A percentile compares a stretch with the other conserved stretches of the same genome.
Evolutionary conservation across 495 filamentous ascomycete genomes (phyloP).

Genomic region (Penicillium atrosanguineum): DNA sequence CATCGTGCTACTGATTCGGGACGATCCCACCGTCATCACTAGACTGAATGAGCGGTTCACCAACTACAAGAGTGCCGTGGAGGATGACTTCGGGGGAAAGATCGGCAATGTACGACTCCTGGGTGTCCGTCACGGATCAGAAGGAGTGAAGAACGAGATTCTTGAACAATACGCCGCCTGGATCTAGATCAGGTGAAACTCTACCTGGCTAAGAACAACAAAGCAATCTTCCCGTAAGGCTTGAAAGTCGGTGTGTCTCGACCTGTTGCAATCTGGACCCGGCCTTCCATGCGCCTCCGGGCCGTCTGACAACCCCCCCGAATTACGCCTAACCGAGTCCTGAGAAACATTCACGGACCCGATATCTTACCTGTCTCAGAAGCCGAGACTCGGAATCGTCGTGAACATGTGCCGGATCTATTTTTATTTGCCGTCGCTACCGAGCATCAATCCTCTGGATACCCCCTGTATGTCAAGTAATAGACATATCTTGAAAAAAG

Average conservation of each 20-base stretch:
- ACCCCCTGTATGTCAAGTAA: background rate
- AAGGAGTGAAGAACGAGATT: conserved; percentile 72
- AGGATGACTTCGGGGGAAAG: conserved; percentile 54
- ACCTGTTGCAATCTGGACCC: conserved; percentile 5
- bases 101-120: conserved; percentile 74
- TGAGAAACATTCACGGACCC: conserved; percentile 5
- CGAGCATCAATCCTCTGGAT: background rate
- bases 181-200: conserved; percentile 33
- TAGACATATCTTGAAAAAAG: background rate
- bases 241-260: background rate
- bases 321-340: background rate
- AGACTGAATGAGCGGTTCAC: conserved; percentile 60
- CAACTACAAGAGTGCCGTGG: conserved; percentile 57
- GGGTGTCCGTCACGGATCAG: conserved; percentile 80
- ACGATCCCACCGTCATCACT: conserved; percentile 65
- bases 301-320: conserved; percentile 2
- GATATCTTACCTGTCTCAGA: background rate
- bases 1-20: conserved; percentile 72
- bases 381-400: background rate
- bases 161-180: conserved; percentile 61
- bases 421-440: background rate
- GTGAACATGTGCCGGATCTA: background rate
- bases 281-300: conserved; percentile 1
- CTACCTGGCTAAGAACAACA: background rate
- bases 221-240: background rate